Evolutionary conservation across 2,329 filamentous ascomycete genomes (phyloP).

Genomic region (Pseudocercospora eumusae): DNA sequence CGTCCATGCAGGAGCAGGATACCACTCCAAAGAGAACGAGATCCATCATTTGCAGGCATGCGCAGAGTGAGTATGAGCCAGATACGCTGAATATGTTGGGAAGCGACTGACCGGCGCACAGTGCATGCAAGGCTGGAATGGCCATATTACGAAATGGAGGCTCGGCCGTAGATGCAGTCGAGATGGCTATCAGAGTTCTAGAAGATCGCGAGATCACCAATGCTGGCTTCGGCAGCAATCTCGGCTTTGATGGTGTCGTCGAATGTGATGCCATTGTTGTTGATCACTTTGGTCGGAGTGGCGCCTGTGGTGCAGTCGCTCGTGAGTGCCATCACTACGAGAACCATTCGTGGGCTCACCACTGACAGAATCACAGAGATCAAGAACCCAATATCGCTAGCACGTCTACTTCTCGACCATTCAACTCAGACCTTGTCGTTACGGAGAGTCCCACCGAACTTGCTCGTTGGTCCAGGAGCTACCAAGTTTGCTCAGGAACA

Average conservation of each 20-base stretch:
- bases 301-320: conserved; percentile 86
- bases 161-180: conserved; percentile 82
- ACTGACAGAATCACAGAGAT: conserved; percentile 62
- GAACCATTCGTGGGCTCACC: neutral
- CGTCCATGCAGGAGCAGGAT: conserved; percentile 92
- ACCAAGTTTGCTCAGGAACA: conserved; percentile 81
- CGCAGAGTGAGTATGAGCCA: conserved; percentile 68
- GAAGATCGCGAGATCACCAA: conserved; percentile 97
- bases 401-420: conserved; percentile 76
- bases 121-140: conserved; percentile 84
- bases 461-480: conserved; percentile 83
- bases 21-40: conserved; percentile 86
- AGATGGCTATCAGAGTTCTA: conserved; percentile 80
- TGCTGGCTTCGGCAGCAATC: conserved; percentile 91
- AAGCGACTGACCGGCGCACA: conserved; percentile 44
- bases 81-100: neutral
- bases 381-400: conserved; percentile 87
- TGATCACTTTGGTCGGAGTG: conserved; percentile 86
- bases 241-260: conserved; percentile 84
- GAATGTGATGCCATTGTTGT: conserved; percentile 95
- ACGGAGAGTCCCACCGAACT: conserved; percentile 85
- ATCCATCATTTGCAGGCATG: conserved; percentile 80
- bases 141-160: conserved; percentile 74
- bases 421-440: conserved; percentile 77
- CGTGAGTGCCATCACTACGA: conserved; percentile 65